Evolutionary conservation across 768 basidiomycete species (phyloP), one percentile per base, ranked within the genome.

Genomic region (Cystobasidium tubakii): DNA sequence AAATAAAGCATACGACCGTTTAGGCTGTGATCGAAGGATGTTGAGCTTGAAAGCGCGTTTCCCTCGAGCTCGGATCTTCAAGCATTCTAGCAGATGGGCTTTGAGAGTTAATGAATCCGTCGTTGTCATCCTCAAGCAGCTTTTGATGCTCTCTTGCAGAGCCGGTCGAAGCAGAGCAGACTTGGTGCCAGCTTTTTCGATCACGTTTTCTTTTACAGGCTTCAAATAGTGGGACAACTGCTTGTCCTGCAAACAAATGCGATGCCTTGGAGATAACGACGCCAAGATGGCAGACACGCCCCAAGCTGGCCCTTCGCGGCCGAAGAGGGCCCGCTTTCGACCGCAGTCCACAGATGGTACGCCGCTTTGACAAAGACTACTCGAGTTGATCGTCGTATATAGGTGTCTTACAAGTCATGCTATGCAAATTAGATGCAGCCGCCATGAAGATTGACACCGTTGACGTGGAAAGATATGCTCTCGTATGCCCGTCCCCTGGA

Each of bases 1-100:
- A 80, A 87, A 97, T 21, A 96, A 81, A 0, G 81, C 77, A 43
- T 84, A 83, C 1, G 84, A 83, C 78, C 87, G 85, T 79, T 89
- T 91, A 62, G 79, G 74, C 44, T 75, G 29, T 1, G 75, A 76
- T 12, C 76, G 60, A 17, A 77, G 17, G 2, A 74, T 50, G 33
- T 50, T 12, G 23, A 78, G 36, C n/a, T 72, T 43, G n/a, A 75
- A 53, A n/a, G 62, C 46, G 60, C 74, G 66, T 60, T 60, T 71
- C 54, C 69, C 69, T 53, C 69, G 53, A 10, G 69, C 69, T 6
- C 53, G 10, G 9, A 19, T 33, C 27, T 55, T 60, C 31, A 71
- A 44, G 21, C 25, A n/a, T 25, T 2, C 12, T 19, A 71, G 21
- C 46, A 71, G 69, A 29, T 36, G 27, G 9, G 15, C 33, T 55